Evolutionary conservation across 2,329 filamentous ascomycete genomes (phyloP), one percentile per base, ranked within the genome.

Genomic region (Apiospora pterosperma): DNA sequence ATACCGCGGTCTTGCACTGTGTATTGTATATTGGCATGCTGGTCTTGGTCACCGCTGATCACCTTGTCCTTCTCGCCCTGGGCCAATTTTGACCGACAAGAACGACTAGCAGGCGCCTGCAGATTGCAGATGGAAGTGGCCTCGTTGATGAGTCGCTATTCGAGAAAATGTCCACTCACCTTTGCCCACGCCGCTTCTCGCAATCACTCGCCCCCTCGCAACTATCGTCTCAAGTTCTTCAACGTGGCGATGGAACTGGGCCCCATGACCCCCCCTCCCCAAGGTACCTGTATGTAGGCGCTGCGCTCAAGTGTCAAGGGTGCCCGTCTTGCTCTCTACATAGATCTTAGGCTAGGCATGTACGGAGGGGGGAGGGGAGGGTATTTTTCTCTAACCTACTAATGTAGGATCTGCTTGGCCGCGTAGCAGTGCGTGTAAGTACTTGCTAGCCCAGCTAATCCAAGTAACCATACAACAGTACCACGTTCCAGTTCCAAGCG

Each of bases 31-130:
- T 55, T 55, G 44, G 44, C 44, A n/a, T 55, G 44, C 44, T 55
- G 48, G 48, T 55, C 48, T 55, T 55, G 48, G 48, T 55, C 48
- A 55, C 48, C 48, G 48, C 48, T 34, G 48, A 55, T 55, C 48
- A 19, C 16, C 48, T 55, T 34, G 48, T 34, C 48, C 16, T 34
- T 19, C 48, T 55, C 19, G 48, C 14, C 48, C 48, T 31, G 28
- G 21, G 48, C 28, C 48, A 12, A 31, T 55, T 34, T 55, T 34
- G 48, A 55, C 48, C 48, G 48, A 55, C 48, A 55, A 55, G 28
- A 55, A 55, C 16, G 28, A 55, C 48, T 55, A 55, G 48, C 48
- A 55, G 48, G 12, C 28, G 28, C 48, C 48, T 55, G 48, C 48
- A 55, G 48, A 55, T 55, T 55, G 48, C 48, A 55, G 48, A 55